These are phyloP conservation scores for Fusarium caatingaense DNA, from an alignment of 2,329 filamentous ascomycete genomes.

Conservation along the genomic window DNA sequence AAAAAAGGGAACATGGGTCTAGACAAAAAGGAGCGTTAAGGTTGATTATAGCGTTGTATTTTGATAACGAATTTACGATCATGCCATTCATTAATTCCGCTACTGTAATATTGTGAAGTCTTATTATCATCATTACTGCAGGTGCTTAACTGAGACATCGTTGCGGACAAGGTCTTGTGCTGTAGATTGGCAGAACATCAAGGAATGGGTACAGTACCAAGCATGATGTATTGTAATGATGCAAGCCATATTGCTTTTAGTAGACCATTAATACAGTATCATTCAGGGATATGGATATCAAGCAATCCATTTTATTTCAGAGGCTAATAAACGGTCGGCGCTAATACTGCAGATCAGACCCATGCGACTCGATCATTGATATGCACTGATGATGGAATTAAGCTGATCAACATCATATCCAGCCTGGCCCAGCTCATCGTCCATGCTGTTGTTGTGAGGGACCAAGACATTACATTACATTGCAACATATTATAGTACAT, in stretches of 20 bases:
- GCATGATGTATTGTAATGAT: background rate
- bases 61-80: constrained; percentile 8
- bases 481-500: background rate
- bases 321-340: constrained; percentile 18
- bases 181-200: background rate
- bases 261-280: background rate
- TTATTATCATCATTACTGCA: background rate
- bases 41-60: constrained; percentile 15
- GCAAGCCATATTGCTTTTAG: background rate
- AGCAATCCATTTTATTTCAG: background rate
- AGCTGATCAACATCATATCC: constrained; percentile 21
- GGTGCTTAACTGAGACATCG: background rate
- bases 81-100: background rate
- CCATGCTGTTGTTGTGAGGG: background rate
- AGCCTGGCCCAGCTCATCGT: constrained; percentile 1
- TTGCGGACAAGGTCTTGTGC: background rate
- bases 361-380: constrained; percentile 14
- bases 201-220: background rate
- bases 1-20: constrained; percentile 17
- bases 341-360: constrained; percentile 18
- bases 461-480: constrained; percentile 3
- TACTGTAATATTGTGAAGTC: background rate
- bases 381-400: constrained; percentile 37
- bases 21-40: constrained; percentile 32
- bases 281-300: background rate